Conservation (phyloP, 75 land plant species). For the Selaginella moellendorffii region DNA sequence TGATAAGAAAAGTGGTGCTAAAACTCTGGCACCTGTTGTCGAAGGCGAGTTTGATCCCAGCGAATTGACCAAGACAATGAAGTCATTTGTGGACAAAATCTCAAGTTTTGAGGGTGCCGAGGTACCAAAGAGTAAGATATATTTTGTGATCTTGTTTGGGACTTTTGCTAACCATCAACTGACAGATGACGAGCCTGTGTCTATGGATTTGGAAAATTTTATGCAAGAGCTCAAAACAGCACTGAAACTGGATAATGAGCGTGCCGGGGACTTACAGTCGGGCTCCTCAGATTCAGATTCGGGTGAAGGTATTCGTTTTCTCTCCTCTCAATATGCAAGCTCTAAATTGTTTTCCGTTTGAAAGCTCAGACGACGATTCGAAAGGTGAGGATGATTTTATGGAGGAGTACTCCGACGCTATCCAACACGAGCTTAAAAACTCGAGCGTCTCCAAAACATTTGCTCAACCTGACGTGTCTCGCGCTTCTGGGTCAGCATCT, state of each 20-base stretch:
- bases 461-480: too few relatives aligned
- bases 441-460: too few relatives aligned
- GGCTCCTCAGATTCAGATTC: too few relatives aligned
- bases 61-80: constrained; percentile 54
- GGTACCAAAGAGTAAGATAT: constrained; percentile 47
- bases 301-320: too few relatives aligned
- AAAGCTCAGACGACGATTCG: too few relatives aligned
- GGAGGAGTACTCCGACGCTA: too few relatives aligned
- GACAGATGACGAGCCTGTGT: constrained; percentile 23
- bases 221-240: constrained; percentile 62
- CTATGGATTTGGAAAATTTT: constrained; percentile 52
- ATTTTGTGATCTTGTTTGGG: not conserved
- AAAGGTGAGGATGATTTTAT: too few relatives aligned
- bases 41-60: constrained; percentile 26
- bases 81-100: constrained; percentile 54
- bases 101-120: constrained; percentile 90
- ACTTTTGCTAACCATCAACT: not conserved
- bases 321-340: too few relatives aligned
- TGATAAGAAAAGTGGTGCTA: constrained; percentile 29
- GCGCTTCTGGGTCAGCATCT: too few relatives aligned
- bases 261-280: constrained; percentile 5
- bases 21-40: constrained; percentile 13
- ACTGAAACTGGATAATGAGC: constrained; percentile 15
- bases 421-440: too few relatives aligned
- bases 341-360: too few relatives aligned